Evolutionary conservation across 129 eudicot species (phyloP).

Genomic region (Escallonia herrerae): DNA sequence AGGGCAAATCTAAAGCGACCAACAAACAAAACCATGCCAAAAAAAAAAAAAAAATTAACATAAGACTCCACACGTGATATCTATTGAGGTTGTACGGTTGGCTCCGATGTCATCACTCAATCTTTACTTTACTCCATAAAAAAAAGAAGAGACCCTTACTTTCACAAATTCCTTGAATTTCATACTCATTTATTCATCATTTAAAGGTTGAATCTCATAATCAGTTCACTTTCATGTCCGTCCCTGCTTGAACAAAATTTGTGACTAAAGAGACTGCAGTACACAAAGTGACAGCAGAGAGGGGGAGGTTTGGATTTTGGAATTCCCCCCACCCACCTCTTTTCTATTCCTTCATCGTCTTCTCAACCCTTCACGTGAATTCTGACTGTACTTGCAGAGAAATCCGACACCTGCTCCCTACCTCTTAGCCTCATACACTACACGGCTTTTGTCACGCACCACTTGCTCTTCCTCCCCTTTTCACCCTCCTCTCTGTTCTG

Average conservation of each 20-base stretch:
- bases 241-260: not conserved
- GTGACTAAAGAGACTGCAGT: not conserved
- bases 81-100: too few relatives aligned
- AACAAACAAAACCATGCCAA: too few relatives aligned
- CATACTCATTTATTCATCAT: not conserved
- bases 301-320: not conserved
- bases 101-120: too few relatives aligned
- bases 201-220: not conserved
- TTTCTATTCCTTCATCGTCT: not conserved
- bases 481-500: not conserved
- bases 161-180: not conserved
- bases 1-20: too few relatives aligned
- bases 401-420: not conserved
- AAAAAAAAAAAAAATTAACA: too few relatives aligned
- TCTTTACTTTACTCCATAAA: too few relatives aligned
- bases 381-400: conserved; percentile 10
- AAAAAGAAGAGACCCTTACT: not conserved
- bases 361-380: conserved; percentile 27
- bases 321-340: not conserved
- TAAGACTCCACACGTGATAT: too few relatives aligned
- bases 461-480: not conserved
- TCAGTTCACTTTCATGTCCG: too few relatives aligned
- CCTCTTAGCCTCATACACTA: not conserved
- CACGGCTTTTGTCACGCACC: conserved; percentile 12
- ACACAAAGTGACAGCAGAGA: not conserved